These are phyloP conservation scores for Amaranthus cruentus DNA, from an alignment of 148 eudicot species.

Conservation along the genomic window DNA sequence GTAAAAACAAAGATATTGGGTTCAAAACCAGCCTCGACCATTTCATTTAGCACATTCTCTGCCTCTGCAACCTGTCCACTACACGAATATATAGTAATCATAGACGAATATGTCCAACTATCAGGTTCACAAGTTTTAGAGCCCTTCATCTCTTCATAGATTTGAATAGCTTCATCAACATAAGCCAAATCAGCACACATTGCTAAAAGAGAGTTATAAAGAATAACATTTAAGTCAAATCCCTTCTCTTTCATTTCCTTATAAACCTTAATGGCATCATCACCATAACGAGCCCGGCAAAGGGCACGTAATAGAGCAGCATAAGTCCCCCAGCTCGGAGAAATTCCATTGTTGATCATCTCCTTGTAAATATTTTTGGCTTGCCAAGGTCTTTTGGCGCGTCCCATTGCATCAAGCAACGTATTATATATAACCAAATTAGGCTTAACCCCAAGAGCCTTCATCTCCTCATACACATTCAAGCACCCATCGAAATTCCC, in stretches of 20 bases:
- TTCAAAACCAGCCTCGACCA: constrained; percentile 73
- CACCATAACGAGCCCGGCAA: constrained; percentile 66
- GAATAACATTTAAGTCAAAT: constrained; percentile 48
- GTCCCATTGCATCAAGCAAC: constrained; percentile 80
- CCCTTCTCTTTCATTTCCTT: constrained; percentile 72
- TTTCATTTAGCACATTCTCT: constrained; percentile 53
- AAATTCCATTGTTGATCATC: constrained; percentile 43
- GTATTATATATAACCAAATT: constrained; percentile 54
- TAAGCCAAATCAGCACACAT: constrained; percentile 80
- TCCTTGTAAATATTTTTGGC: constrained; percentile 64
- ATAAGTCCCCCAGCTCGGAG: constrained; percentile 67
- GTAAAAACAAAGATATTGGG: constrained; percentile 68
- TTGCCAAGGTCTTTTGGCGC: constrained; percentile 89
- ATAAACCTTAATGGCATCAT: constrained; percentile 63
- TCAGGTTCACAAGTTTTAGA: constrained; percentile 58
- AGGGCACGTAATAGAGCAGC: constrained; percentile 69
- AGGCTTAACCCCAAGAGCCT: constrained; percentile 63
- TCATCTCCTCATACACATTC: constrained; percentile 92
- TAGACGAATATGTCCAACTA: constrained; percentile 73
- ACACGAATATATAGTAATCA: constrained; percentile 69
- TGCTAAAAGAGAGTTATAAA: constrained; percentile 69
- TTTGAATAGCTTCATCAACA: constrained; percentile 59
- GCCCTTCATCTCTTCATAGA: constrained; percentile 69
- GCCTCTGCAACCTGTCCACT: constrained; percentile 66
- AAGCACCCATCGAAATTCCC: constrained; percentile 91